Percentiles rank a stretch among this genome's conserved stretches.
phyloP scores from a whole-genome alignment of 139 green algal genomes.

The Gonium pectorale region DNA sequence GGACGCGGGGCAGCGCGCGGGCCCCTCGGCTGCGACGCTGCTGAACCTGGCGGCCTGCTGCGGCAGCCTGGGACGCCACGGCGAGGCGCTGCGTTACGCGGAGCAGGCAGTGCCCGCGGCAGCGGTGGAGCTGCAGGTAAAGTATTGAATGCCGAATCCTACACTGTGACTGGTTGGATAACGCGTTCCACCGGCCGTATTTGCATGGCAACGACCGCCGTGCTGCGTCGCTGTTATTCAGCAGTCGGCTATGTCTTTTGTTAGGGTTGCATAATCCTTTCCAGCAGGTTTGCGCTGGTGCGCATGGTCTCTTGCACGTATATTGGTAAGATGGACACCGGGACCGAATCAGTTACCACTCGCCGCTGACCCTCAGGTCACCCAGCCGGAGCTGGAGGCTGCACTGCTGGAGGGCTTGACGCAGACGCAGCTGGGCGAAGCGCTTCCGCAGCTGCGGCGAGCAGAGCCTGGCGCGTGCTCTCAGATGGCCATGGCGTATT shows the following conservation, averaged over 20 bases:
- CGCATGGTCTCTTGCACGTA: too few relatives aligned
- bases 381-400: not conserved
- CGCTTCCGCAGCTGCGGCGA: constrained; percentile 38
- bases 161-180: too few relatives aligned
- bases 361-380: not conserved
- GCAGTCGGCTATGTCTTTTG: too few relatives aligned
- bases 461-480: not conserved
- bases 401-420: constrained; percentile 25
- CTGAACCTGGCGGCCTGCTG: constrained; percentile 47
- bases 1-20: not conserved
- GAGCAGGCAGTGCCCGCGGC: constrained; percentile 13
- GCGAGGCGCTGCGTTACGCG: not conserved
- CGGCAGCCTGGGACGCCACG: constrained; percentile 29
- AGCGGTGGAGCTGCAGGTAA: constrained; percentile 25
- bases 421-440: constrained; percentile 6
- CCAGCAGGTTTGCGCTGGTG: too few relatives aligned
- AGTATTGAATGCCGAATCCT: too few relatives aligned
- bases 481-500: constrained; percentile 46
- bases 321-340: too few relatives aligned
- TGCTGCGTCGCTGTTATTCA: too few relatives aligned
- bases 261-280: too few relatives aligned
- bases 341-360: too few relatives aligned
- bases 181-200: too few relatives aligned
- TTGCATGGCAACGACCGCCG: too few relatives aligned
- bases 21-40: constrained; percentile 30